phyloP scores from a whole-genome alignment of 441 rosid species.

The Syzygium syzygioides region DNA sequence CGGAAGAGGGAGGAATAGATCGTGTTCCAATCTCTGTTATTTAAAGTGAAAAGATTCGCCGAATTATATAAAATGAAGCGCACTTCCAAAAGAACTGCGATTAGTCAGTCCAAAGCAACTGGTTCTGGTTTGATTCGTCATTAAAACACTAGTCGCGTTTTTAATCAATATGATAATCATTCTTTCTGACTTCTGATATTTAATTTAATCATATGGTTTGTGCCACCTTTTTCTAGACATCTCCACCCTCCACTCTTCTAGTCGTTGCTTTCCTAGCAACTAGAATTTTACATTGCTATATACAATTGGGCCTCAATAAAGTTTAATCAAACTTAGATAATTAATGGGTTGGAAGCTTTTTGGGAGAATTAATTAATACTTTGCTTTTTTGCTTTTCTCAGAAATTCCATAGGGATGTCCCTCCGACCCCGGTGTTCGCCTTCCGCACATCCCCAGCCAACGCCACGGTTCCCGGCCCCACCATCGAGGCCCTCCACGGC shows the following conservation, averaged over 20 bases:
- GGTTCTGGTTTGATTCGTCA: neutral
- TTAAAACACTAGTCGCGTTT: neutral
- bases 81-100: neutral
- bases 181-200: neutral
- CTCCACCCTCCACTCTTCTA: neutral
- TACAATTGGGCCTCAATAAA: neutral
- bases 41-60: neutral
- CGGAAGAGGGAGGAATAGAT: neutral
- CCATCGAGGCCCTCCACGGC: slow-evolving; percentile 74
- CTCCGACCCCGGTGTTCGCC: slow-evolving; percentile 70
- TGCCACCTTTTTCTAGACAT: neutral
- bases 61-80: neutral
- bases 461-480: slow-evolving; percentile 89
- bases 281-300: neutral
- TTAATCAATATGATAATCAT: neutral
- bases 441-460: slow-evolving; percentile 47
- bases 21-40: neutral
- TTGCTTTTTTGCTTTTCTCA: slow-evolving; percentile 6
- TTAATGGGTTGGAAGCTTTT: neutral
- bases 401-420: slow-evolving; percentile 93
- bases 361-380: neutral
- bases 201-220: neutral
- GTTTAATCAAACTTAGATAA: neutral
- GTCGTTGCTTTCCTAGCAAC: neutral
- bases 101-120: neutral